Base-by-base conservation (phyloP, 2,329 filamentous ascomycete genomes). In the Alternaria brassicicola region DNA sequence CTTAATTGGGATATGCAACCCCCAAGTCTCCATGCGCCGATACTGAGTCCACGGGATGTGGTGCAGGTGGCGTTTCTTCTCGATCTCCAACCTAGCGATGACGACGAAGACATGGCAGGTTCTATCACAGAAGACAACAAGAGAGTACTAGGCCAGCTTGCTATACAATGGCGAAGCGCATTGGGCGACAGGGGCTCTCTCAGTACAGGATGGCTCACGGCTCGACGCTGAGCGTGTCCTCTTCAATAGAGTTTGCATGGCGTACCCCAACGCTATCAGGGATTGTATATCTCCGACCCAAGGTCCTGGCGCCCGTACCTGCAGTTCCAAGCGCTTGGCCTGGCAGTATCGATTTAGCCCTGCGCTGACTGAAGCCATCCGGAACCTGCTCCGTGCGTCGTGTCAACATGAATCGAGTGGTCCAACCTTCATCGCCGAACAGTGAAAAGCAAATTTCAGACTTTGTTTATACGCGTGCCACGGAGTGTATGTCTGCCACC, bases 171-270 rank as follows among this genome's bases (percentile, higher is more conserved):
- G 95, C 85, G 91, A 63, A 90, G 90, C 35, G 86, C 91, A 61
- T 93, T 97, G 89, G 95, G 95, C 0, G 95, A 94, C 78, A 86
- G 87, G 68, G 95, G 95, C 0, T 93, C 88, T 68, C 81, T 99
- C 73, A 92, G 89, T 42, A 99, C 95, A 6, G 93, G 93, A 9
- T 94, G 90, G 83, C 80, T 96, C 38, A 78, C 74, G 23, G 73
- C 74, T 59, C 66, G 75, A 53, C 68, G 71, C 43, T 76, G 72
- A 76, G 60, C 25, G 21, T 42, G 43, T 17, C 35, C 42, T 53
- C 8, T 21, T n/a, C 15, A 33, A 63, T 43, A 55, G 48, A 51
- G 39, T 57, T 61, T 57, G 47, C 19, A 38, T 31, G 17, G 36
- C 26, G 23, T 42, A n/a, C 12, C 39, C 13, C 8, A 26, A 48